Conservation (phyloP, 805 yeast species). For the Candida rishiriensis region DNA sequence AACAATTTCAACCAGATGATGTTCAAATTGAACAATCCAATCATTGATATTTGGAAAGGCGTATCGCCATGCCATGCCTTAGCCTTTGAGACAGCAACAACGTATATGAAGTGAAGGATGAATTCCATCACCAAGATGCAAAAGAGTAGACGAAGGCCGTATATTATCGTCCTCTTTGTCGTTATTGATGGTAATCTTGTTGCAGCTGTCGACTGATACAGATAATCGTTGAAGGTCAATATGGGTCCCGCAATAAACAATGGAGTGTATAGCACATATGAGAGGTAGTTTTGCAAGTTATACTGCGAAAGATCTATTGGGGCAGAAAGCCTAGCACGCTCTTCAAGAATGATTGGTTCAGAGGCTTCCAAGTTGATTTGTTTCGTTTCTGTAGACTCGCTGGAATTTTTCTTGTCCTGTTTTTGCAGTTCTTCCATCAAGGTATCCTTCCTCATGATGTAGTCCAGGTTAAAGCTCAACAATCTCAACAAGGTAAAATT, state of each 20-base stretch:
- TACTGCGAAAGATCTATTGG: conserved; percentile 62
- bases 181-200: conserved; percentile 55
- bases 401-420: conserved; percentile 13
- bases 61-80: conserved; percentile 87
- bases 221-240: conserved; percentile 84
- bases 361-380: neutral
- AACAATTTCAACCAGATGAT: conserved; percentile 89
- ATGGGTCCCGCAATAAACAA: conserved; percentile 94
- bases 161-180: conserved; percentile 46
- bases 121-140: conserved; percentile 88
- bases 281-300: conserved; percentile 57
- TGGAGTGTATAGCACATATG: conserved; percentile 83
- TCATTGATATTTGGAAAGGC: conserved; percentile 92
- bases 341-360: conserved; percentile 33
- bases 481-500: conserved; percentile 84
- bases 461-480: conserved; percentile 81
- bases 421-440: conserved; percentile 5
- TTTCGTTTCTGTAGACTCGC: conserved; percentile 6
- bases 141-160: conserved; percentile 62
- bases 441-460: conserved; percentile 37
- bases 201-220: conserved; percentile 57
- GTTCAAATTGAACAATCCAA: conserved; percentile 84
- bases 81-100: conserved; percentile 86
- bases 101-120: conserved; percentile 81
- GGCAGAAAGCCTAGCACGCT: conserved; percentile 60